Conservation (phyloP, 108 stramenopile genomes). For the Cyclotella baltica region DNA sequence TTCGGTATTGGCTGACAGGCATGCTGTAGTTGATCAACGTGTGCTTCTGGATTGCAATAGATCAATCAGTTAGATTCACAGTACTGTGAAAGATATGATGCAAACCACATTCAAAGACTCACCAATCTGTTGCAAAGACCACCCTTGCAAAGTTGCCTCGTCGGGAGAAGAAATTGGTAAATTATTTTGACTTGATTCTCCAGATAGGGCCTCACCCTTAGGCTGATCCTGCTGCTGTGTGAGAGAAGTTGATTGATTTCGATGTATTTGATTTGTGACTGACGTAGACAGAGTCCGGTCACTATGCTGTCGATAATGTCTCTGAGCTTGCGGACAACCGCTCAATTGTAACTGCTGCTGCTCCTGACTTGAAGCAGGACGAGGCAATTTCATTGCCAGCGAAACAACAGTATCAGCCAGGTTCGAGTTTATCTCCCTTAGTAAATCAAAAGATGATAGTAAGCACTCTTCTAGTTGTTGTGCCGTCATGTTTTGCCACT, state of each 20-base stretch:
- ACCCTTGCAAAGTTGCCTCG: neutral
- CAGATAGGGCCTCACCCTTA: neutral
- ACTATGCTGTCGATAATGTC: neutral
- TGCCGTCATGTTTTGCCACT: neutral
- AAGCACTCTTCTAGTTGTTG: neutral
- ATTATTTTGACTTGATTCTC: neutral
- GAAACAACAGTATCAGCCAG: neutral
- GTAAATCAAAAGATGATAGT: neutral
- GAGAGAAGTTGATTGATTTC: neutral
- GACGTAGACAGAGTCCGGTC: neutral
- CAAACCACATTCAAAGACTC: neutral
- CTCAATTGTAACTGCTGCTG: neutral
- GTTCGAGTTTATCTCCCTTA: neutral
- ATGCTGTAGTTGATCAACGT: neutral
- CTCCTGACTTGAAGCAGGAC: neutral
- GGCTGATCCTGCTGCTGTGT: neutral
- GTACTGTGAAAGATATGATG: neutral
- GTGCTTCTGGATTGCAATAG: neutral
- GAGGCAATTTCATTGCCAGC: neutral
- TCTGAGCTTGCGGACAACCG: neutral
- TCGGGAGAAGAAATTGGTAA: neutral
- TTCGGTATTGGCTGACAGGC: neutral
- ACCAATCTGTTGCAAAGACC: slow-evolving; percentile 5
- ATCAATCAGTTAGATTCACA: neutral
- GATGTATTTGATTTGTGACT: neutral